Evolutionary conservation across 164 flowering plant species (phyloP), one percentile per base, ranked within the genome.

Genomic region (Euptelea pleiosperma): DNA sequence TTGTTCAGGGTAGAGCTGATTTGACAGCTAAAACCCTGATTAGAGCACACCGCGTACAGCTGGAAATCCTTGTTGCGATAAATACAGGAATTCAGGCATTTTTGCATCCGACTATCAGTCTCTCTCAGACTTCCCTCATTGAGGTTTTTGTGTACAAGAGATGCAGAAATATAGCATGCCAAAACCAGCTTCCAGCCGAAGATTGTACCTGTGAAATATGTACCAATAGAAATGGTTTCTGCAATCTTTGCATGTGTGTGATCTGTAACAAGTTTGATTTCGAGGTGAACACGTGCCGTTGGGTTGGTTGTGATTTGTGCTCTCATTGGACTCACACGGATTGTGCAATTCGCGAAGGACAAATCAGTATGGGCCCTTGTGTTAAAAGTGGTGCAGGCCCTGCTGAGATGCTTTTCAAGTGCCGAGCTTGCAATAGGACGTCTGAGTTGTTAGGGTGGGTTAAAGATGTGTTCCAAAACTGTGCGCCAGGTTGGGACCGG

Each of bases 301-400:
- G 99, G 99, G 76, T 93, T 58, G 99, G 99, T 57, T 93, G 99
- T 65, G 97, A 93, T 63, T 49, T 77, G 61, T 93, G 99, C 65
- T 88, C 91, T 55, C 99, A 93, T 58, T 93, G 97, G 99, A 88
- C 97, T 42, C 99, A 93, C 67, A 93, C 97, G 1, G 99, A 90
- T 58, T 93, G 99, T 71, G 99, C 99, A 14, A 86, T 86, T 55
- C 89, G 83, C 31, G 85, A 84, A 66, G 93, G 93, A 42, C 86
- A 71, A 60, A 84, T 93, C 60, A 79, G 82, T 35, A 88, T 76
- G 85, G 99, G 95, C 24, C 72, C 86, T 55, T 66, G 80, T 69
- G 76, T 62, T 21, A 93, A 84, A 76, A 77, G 50, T 65, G 96
- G 83, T 36, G 63, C 76, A 26, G 82, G 82, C 42, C 74, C 79